These are phyloP conservation scores for Camelina hispida DNA, from an alignment of 345 rosid species.

Conservation along the genomic window DNA sequence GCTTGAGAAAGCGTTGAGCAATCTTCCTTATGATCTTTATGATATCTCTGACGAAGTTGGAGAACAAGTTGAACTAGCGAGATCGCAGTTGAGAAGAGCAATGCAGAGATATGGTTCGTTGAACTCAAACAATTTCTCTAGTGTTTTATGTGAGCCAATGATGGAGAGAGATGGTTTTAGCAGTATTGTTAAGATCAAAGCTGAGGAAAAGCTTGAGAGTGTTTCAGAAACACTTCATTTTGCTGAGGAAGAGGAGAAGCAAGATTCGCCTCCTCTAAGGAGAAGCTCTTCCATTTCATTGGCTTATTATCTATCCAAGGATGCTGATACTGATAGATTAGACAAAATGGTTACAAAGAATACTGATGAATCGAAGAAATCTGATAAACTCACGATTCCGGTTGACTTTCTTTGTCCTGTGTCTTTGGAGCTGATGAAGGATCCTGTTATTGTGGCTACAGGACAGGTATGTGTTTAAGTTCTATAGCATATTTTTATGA, in stretches of 20 bases:
- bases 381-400: constrained; percentile 63
- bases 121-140: constrained; percentile 52
- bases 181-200: constrained; percentile 47
- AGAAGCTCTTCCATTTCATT: constrained; percentile 47
- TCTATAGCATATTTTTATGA: neutral
- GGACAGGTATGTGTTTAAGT: constrained; percentile 63
- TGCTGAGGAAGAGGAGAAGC: constrained; percentile 39
- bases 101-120: constrained; percentile 67
- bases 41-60: constrained; percentile 90
- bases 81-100: constrained; percentile 86
- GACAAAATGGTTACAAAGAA: constrained; percentile 50
- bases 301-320: constrained; percentile 46
- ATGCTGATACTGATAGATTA: constrained; percentile 48
- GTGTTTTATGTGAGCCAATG: constrained; percentile 55
- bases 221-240: constrained; percentile 34
- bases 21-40: constrained; percentile 66
- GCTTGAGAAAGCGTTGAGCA: constrained; percentile 80
- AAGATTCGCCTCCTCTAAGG: constrained; percentile 38
- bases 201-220: constrained; percentile 42
- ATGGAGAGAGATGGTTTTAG: constrained; percentile 49
- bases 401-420: constrained; percentile 90
- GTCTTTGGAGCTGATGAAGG: constrained; percentile 90
- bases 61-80: constrained; percentile 85
- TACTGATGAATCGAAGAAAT: constrained; percentile 58
- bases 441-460: constrained; percentile 93